phyloP scores from a whole-genome alignment of 768 basidiomycete genomes.

The Tylopilus sp. region DNA sequence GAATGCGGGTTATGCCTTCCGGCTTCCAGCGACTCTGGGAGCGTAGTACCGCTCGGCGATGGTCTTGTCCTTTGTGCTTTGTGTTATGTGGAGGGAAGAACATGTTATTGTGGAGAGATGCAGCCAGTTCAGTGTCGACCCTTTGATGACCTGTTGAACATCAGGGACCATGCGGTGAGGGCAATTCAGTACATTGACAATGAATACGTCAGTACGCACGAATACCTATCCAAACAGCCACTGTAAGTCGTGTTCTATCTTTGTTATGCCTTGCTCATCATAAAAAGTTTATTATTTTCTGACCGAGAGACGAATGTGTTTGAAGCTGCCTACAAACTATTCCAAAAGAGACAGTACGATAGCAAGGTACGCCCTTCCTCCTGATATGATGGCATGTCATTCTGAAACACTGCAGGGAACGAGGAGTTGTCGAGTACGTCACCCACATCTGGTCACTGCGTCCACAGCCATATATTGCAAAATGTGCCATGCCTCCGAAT shows the following conservation, averaged over 20 bases:
- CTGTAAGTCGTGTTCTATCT: slow-evolving; percentile 17
- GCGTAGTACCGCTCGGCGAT: slow-evolving; percentile 32
- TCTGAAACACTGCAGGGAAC: slow-evolving; percentile 7
- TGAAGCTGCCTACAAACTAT: slow-evolving; percentile 30
- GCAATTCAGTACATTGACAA: slow-evolving; percentile 22
- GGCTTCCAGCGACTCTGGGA: slow-evolving; percentile 7
- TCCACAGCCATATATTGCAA: slow-evolving; percentile 32
- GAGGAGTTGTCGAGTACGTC: slow-evolving; percentile 22
- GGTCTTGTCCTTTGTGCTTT: slow-evolving; percentile 58
- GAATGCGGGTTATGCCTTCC: slow-evolving; percentile 54
- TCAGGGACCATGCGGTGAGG: slow-evolving; percentile 38
- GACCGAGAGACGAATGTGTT: slow-evolving; percentile 28
- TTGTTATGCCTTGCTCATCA: slow-evolving; percentile 5
- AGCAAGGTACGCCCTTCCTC: slow-evolving; percentile 11
- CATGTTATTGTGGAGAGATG: slow-evolving; percentile 64
- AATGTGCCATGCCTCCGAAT: slow-evolving; percentile 34
- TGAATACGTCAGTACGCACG: slow-evolving; percentile 5
- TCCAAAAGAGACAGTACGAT: slow-evolving; percentile 15
- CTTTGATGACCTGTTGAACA: slow-evolving; percentile 42
- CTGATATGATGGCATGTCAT: not conserved
- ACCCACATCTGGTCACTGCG: slow-evolving; percentile 15
- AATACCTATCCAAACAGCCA: slow-evolving; percentile 17
- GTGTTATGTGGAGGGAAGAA: slow-evolving; percentile 77
- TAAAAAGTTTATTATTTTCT: slow-evolving; percentile 23
- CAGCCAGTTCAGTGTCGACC: slow-evolving; percentile 53